Evolutionary conservation across 1,139 yeast genomes (phyloP).

Genomic region (Magnusiomyces tetraspermus): DNA sequence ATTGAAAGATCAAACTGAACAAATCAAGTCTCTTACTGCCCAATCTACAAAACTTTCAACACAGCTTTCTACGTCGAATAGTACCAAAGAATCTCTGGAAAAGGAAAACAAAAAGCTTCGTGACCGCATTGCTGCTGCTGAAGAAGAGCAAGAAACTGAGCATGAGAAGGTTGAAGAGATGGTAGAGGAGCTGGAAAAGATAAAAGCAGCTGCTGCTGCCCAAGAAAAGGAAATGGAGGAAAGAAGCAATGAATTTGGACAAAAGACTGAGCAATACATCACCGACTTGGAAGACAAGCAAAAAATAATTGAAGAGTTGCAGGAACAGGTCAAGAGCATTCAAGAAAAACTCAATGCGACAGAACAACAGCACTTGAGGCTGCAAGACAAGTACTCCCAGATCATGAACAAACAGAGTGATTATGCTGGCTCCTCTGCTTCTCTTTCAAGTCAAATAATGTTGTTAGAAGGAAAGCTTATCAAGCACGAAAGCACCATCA

Average conservation of each 20-base stretch:
- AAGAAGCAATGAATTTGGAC: constrained; percentile 2
- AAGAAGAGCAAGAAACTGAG: constrained; percentile 15
- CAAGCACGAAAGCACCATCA: constrained; percentile 15
- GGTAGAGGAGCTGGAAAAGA: not conserved
- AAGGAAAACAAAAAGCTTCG: constrained; percentile 28
- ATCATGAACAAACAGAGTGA: constrained; percentile 18
- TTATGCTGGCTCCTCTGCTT: constrained; percentile 19
- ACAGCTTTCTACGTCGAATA: not conserved
- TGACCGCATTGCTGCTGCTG: constrained; percentile 25
- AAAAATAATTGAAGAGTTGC: constrained; percentile 2
- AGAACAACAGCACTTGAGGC: constrained; percentile 10
- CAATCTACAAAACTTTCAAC: too few relatives aligned
- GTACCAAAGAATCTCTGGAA: constrained; percentile 27
- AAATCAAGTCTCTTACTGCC: too few relatives aligned
- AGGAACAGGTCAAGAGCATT: constrained; percentile 11
- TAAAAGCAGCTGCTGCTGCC: not conserved
- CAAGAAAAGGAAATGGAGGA: constrained; percentile 7
- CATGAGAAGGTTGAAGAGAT: not conserved
- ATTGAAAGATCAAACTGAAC: constrained; percentile 24
- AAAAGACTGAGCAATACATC: constrained; percentile 4
- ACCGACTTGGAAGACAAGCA: constrained; percentile 15
- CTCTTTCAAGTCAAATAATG: constrained; percentile 17
- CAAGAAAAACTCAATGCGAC: too few relatives aligned
- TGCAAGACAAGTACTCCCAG: constrained; percentile 17
- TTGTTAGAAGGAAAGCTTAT: constrained; percentile 17